phyloP scores from a whole-genome alignment of 768 basidiomycete genomes.

The Trametes coccinea region DNA sequence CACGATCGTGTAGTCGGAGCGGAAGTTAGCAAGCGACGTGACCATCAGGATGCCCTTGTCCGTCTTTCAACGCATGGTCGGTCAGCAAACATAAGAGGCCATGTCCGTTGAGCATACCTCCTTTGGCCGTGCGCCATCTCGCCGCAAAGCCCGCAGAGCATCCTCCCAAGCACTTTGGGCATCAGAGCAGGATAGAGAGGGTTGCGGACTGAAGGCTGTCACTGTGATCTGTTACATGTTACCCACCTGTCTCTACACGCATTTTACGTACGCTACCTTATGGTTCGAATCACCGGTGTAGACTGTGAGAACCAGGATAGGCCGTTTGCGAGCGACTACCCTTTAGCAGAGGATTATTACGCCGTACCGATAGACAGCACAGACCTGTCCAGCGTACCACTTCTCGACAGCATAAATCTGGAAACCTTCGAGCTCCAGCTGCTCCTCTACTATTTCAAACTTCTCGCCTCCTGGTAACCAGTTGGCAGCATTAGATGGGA shows the following conservation, averaged over 20 bases:
- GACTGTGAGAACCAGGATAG: constrained; percentile 64
- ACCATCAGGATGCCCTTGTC: constrained; percentile 71
- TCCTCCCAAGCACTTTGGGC: constrained; percentile 60
- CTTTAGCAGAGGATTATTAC: constrained; percentile 34
- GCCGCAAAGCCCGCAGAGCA: constrained; percentile 58
- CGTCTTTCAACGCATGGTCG: constrained; percentile 42
- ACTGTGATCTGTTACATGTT: constrained; percentile 51
- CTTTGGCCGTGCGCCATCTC: constrained; percentile 74
- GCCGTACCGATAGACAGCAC: not conserved
- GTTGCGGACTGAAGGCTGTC: constrained; percentile 51
- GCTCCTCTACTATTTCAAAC: constrained; percentile 51
- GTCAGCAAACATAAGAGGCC: not conserved
- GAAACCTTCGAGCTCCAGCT: constrained; percentile 57
- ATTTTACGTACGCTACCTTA: constrained; percentile 40
- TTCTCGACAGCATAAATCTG: constrained; percentile 89
- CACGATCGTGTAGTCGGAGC: constrained; percentile 84
- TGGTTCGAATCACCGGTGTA: constrained; percentile 76
- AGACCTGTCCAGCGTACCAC: constrained; percentile 49
- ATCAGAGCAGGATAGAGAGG: constrained; percentile 43
- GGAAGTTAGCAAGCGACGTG: constrained; percentile 85
- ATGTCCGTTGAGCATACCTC: constrained; percentile 40
- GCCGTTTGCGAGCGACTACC: constrained; percentile 67
- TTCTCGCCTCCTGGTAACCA: constrained; percentile 47
- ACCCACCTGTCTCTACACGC: constrained; percentile 24
- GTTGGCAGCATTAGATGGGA: constrained; percentile 16